Evolutionary conservation across 371 early-diverging fungal species (phyloP), one percentile per base, ranked within the genome.

Genomic region (Homolaphlyctis polyrhiza): DNA sequence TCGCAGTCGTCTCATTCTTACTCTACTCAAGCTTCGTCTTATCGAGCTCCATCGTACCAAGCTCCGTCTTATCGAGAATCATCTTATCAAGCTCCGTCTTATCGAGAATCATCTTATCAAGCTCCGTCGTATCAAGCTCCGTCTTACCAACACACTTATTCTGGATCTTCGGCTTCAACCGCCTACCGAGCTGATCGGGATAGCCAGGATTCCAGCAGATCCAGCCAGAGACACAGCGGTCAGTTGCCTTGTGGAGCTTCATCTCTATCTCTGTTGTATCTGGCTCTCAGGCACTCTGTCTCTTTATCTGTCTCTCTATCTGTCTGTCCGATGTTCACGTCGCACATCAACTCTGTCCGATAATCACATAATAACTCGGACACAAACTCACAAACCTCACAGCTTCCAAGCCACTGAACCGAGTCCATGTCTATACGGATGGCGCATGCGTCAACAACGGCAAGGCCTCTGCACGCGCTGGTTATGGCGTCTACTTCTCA

Each of bases 401-500:
- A 18, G 39, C 11, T 18, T 8, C 8, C 39, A 39, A 39, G 39
- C 11, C 8, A 8, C 18, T 18, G 8, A 8, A 8, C 39, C 39
- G 50, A 45, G 32, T 71, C 25, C n/a, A 62, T 25, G 80, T 87
- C 28, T 93, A 90, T 72, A 93, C 92, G 0, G 94, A 94, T 64
- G 94, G 95, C 16, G 84, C 89, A 43, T 81, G 90, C 45, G 66
- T 77, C 1, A 69, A 73, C 14, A 93, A 93, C 74, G 93, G 93
- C 0, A 66, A 60, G 27, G 11, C 16, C 2, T 65, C 73, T 8
- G 89, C 90, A 1, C 66, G 73, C 16, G 94, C 92, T 28, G 93
- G 95, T 3, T 69, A 87, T 51, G 95, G 95, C 5, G 90, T 93
- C n/a, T 93, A 80, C 65, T 93, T 88, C 76, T 91, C 89, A 16